Evolutionary conservation across 768 basidiomycete species (phyloP), one percentile per base, ranked within the genome.

Genomic region (Lactarius pseudohatsudake): DNA sequence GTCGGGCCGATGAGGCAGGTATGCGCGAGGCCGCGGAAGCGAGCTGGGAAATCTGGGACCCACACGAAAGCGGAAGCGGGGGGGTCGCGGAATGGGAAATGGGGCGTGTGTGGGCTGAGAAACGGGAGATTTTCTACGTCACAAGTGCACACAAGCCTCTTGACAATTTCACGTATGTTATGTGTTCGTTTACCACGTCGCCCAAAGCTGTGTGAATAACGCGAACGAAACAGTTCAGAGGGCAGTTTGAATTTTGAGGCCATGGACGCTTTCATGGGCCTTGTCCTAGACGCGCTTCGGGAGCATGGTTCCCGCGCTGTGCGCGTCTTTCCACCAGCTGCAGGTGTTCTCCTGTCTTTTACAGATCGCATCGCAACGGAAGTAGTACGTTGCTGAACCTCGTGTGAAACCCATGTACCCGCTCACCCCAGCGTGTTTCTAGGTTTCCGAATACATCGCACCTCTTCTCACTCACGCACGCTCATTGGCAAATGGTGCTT

Each of bases 51-150:
- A 85, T 97, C 0, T 91, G 89, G 84, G 76, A 82, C 45, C 70
- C 70, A 82, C 83, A 65, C 41, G 59, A 58, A 54, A 63, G 47
- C 56, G 22, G 53, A 57, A 53, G 53, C 40, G 79, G 57, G 62
- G 71, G 67, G 13, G 76, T 72, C 40, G 81, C 76, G 13, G 90
- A 93, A 64, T 96, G 92, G 92, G 96, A 96, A 76, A 87, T 97
- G 81, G 92, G 92, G 0, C 89, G 93, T 70, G 89, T 96, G 20
- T 99, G 96, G 93, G 88, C 92, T 1, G 96, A 99, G 77, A 96
- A 96, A 79, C 80, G 91, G 55, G 95, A 96, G 75, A 87, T 98
- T 26, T 94, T 98, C 72, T 98, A 96, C 76, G 90, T 94, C 69
- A 85, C 86, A 64, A 86, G 84, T 8, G 82, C 84, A 57, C 95